Percentiles rank a stretch among this genome's conserved stretches.
Evolutionary conservation across 371 early-diverging fungal species (phyloP).

Genomic region (Mortierella sp.): DNA sequence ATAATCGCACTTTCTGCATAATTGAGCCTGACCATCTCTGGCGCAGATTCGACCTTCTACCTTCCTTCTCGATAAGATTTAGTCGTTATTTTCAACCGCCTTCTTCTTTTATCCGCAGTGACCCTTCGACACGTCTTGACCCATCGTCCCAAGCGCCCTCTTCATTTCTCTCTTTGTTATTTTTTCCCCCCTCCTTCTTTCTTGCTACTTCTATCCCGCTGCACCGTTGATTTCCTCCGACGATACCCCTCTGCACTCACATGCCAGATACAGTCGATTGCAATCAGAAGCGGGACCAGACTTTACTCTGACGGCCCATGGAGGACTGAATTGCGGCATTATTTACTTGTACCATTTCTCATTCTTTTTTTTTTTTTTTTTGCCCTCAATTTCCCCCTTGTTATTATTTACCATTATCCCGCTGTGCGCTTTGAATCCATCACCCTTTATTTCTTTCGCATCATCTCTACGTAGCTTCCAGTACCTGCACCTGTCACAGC

Average conservation of each 20-base stretch:
- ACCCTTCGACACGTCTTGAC: neutral
- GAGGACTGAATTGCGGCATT: neutral
- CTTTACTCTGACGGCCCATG: neutral
- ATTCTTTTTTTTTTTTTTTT: too few relatives aligned
- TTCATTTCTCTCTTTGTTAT: neutral
- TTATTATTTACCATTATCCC: constrained; percentile 7
- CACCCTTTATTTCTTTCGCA: neutral
- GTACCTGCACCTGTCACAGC: neutral
- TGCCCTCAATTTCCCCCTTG: neutral
- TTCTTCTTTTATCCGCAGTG: neutral
- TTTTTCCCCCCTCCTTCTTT: neutral
- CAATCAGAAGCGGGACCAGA: neutral
- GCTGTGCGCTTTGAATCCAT: constrained; percentile 3
- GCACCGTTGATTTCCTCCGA: constrained; percentile 1
- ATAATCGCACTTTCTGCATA: neutral
- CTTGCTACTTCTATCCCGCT: neutral
- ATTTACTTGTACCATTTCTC: neutral
- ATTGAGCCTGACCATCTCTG: neutral
- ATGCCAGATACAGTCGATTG: constrained; percentile 7
- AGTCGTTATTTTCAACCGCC: constrained; percentile 11
- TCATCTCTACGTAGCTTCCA: neutral
- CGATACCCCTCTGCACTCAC: neutral
- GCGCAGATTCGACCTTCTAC: neutral
- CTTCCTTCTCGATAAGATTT: neutral
- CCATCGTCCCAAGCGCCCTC: neutral